A percentile compares a stretch with the other conserved stretches of the same genome.
Conservation (phyloP, 2,329 filamentous ascomycete genomes). For the Lecanosticta acicola region DNA sequence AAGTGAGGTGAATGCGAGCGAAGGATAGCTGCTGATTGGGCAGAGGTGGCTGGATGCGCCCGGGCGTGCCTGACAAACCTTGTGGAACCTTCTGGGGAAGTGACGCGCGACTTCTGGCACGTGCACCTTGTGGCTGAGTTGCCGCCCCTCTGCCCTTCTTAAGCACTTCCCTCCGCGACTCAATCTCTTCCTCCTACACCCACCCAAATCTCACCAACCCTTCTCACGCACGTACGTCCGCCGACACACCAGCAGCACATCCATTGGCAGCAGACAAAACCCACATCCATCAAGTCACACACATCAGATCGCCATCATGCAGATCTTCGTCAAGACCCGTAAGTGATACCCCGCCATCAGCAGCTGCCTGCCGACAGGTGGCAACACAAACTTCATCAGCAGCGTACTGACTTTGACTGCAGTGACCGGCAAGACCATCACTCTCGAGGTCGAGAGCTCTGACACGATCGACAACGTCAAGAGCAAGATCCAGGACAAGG, state of each 20-base stretch:
- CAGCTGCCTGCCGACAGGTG: slow-evolving; percentile 14
- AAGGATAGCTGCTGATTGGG: neutral
- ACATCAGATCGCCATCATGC: slow-evolving; percentile 53
- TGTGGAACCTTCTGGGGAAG: slow-evolving; percentile 1
- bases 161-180: neutral
- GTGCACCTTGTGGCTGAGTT: slow-evolving; percentile 1
- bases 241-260: slow-evolving; percentile 4
- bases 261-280: slow-evolving; percentile 9
- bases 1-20: neutral
- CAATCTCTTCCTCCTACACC: neutral
- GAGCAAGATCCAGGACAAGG: slow-evolving; percentile 96
- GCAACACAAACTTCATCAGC: slow-evolving; percentile 7
- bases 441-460: slow-evolving; percentile 62
- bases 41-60: neutral
- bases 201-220: slow-evolving; percentile 3
- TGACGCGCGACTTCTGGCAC: neutral
- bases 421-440: slow-evolving; percentile 65
- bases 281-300: slow-evolving; percentile 12
- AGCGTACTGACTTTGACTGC: slow-evolving; percentile 32
- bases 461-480: slow-evolving; percentile 97
- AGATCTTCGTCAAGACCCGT: slow-evolving; percentile 98
- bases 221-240: slow-evolving; percentile 1
- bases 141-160: neutral
- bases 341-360: slow-evolving; percentile 47
- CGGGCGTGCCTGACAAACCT: slow-evolving; percentile 1